Conservation (phyloP, 139 green algal species). For the Chlorella sp. region DNA sequence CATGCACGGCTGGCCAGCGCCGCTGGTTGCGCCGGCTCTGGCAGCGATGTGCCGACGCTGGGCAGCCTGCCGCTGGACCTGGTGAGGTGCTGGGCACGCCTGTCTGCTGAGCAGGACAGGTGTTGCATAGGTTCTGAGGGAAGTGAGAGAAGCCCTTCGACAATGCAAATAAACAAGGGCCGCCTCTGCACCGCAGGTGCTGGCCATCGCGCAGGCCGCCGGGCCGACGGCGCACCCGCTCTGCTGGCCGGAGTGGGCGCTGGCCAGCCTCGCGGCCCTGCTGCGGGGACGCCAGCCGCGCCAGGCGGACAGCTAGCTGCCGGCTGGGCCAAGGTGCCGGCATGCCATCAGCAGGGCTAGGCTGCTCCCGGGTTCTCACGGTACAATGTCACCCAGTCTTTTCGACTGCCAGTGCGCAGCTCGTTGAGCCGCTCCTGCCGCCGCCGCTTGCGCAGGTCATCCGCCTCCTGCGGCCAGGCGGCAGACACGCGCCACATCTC, state of each 20-base stretch:
- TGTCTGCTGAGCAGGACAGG: background rate
- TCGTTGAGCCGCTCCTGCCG: conserved; percentile 53
- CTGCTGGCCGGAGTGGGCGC: no score
- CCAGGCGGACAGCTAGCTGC: background rate
- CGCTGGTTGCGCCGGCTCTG: background rate
- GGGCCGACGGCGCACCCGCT: no score
- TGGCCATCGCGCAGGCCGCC: no score
- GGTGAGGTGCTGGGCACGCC: background rate
- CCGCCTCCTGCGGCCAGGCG: conserved; percentile 36
- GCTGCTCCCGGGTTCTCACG: conserved; percentile 5
- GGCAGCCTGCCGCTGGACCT: background rate
- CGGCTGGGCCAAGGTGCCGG: background rate
- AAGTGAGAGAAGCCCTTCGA: no score
- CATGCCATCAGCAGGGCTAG: no score
- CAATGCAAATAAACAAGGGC: no score
- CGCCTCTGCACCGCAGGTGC: no score
- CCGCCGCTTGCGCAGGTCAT: conserved; percentile 47
- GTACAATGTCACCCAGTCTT: conserved; percentile 34
- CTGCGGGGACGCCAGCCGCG: background rate
- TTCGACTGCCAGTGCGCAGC: conserved; percentile 36
- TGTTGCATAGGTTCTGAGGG: no score
- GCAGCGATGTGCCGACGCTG: background rate
- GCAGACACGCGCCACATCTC: no score
- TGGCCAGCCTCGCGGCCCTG: background rate
- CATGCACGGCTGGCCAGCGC: background rate